Conservation (phyloP, 176 grass and related monocot genomes). For the Alopecurus myosuroides region DNA sequence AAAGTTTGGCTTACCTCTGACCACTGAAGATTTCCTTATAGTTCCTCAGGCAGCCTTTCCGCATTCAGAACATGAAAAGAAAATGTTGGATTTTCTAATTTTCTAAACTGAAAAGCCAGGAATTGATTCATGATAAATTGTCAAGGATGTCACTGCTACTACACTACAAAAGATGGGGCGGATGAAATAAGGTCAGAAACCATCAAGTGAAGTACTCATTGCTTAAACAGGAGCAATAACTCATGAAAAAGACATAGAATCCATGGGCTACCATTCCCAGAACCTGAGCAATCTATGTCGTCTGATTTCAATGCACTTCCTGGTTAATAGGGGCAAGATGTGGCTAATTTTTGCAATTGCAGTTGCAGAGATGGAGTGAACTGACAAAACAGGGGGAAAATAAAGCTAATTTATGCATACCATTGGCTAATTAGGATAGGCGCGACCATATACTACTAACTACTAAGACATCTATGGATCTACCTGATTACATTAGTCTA, state of each 20-base stretch:
- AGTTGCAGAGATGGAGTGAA: background rate
- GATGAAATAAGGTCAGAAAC: background rate
- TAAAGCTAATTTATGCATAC: background rate
- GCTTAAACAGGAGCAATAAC: background rate
- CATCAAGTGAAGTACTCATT: background rate
- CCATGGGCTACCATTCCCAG: background rate
- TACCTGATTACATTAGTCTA: background rate
- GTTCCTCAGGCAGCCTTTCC: no score
- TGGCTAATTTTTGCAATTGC: no score
- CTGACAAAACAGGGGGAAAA: background rate
- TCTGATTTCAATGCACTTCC: background rate
- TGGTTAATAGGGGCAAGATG: no score
- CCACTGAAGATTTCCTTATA: no score
- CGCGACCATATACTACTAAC: background rate
- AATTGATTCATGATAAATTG: no score
- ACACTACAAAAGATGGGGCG: no score
- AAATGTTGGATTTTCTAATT: no score
- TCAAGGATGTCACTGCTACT: no score
- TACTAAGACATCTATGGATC: background rate
- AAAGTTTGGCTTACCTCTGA: no score
- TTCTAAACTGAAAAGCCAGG: no score
- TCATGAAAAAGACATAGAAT: background rate
- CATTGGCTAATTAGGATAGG: no score
- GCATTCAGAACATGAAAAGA: no score
- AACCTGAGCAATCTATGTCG: background rate